These are phyloP conservation scores for Ilex paraguariensis DNA, from an alignment of 305 asterid genomes.

Conservation along the genomic window DNA sequence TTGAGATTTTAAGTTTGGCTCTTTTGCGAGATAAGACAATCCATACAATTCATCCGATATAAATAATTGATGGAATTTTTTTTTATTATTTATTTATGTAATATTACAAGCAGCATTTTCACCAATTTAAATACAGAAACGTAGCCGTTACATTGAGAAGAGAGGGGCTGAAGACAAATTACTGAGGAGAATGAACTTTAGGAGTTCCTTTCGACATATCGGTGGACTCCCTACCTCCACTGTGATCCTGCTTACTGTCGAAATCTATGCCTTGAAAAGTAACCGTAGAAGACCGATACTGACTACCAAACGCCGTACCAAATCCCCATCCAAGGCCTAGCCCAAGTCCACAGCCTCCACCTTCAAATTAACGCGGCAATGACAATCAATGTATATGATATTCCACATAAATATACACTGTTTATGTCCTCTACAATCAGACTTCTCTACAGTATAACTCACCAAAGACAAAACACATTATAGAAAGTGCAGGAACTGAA, in stretches of 20 bases:
- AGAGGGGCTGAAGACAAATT: conserved; percentile 2
- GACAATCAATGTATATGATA: too few relatives aligned
- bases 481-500: neutral
- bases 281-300: conserved; percentile 63
- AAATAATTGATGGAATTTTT: too few relatives aligned
- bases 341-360: conserved; percentile 94
- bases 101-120: neutral
- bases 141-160: too few relatives aligned
- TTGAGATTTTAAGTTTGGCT: too few relatives aligned
- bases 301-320: conserved; percentile 76
- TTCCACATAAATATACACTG: too few relatives aligned
- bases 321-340: conserved; percentile 95
- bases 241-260: conserved; percentile 26
- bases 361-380: conserved; percentile 25
- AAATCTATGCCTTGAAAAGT: conserved; percentile 59
- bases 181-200: conserved; percentile 23
- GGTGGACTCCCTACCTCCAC: conserved; percentile 37
- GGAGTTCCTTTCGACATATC: conserved; percentile 25
- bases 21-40: too few relatives aligned
- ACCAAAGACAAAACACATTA: neutral
- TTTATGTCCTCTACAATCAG: too few relatives aligned
- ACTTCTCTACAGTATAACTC: neutral
- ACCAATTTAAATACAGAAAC: too few relatives aligned
- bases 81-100: too few relatives aligned
- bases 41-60: too few relatives aligned